These are phyloP conservation scores for Lantana camara DNA, from an alignment of 257 asterid genomes.

Conservation along the genomic window DNA sequence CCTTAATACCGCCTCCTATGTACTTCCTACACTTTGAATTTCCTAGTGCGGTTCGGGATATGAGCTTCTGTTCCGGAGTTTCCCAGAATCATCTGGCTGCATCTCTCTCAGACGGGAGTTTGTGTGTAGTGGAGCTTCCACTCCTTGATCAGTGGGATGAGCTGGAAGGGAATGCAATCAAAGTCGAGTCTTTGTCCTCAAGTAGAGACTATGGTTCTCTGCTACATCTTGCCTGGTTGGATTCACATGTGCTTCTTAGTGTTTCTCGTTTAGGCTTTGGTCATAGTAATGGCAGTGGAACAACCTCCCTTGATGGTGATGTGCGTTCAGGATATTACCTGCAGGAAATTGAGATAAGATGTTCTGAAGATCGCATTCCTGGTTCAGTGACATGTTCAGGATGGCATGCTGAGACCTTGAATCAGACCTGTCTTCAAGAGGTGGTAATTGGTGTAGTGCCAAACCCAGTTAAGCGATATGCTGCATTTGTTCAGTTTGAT, in stretches of 20 bases:
- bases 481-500: constrained; percentile 78
- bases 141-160: constrained; percentile 83
- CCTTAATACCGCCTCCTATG: constrained; percentile 96
- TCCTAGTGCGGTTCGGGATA: constrained; percentile 63
- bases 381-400: constrained; percentile 78
- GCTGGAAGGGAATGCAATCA: constrained; percentile 69
- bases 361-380: constrained; percentile 71
- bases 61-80: constrained; percentile 44
- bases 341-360: constrained; percentile 66
- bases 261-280: constrained; percentile 38
- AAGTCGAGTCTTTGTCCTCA: constrained; percentile 56
- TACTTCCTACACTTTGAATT: constrained; percentile 63
- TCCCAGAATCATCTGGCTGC: constrained; percentile 70
- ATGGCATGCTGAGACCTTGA: constrained; percentile 63
- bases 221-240: constrained; percentile 75
- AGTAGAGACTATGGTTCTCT: constrained; percentile 42
- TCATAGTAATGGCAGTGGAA: constrained; percentile 28
- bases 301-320: constrained; percentile 37
- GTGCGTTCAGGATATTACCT: constrained; percentile 50
- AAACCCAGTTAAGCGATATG: constrained; percentile 43
- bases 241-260: constrained; percentile 69
- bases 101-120: constrained; percentile 80
- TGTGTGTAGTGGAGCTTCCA: constrained; percentile 84
- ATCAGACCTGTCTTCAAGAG: constrained; percentile 58
- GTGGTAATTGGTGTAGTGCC: constrained; percentile 58